Evolutionary conservation across 768 basidiomycete genomes (phyloP), one percentile per base, ranked within the genome.

Genomic region (Naganishia onofrii): DNA sequence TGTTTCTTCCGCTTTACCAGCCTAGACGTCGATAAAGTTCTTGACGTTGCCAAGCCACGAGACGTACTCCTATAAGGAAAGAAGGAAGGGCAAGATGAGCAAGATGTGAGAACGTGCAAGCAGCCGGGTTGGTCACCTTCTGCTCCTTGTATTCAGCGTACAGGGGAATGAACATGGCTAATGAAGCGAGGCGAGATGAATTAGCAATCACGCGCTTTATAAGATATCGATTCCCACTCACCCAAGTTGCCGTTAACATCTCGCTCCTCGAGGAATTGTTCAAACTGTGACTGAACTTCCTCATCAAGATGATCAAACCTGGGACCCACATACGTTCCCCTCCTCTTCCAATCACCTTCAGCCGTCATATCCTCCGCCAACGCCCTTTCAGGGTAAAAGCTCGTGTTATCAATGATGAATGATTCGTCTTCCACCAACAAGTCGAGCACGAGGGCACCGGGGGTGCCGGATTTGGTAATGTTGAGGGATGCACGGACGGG

Each of bases 251-350:
- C 89, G 79, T 92, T 87, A 75, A 99, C 85, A 9, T 93, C 94
- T 66, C 95, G 89, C 83, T 97, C 94, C 73, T 87, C 85, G 68
- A 99, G 82, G 86, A 85, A 98, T 78, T 86, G 86, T 77, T 95
- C 92, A 78, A 98, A 93, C 80, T 92, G 90, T 74, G 93, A 89
- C 82, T 98, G 95, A 21, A 99, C 87, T 1, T 82, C 79, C 52
- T 88, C 85, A 77, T 98, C 95, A 53, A 98, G 88, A 57, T 92
- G 90, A 70, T 93, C 91, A 76, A 96, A 98, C 87, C 91, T 88
- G 64, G 94, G 95, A 0, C 95, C 95, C 78, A 95, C 88, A 84
- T 96, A 98, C 73, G 90, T 83, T 1, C 90, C 92, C 23, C 93
- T 87, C 56, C 94, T 87, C 79, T 89, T 90, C 92, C 91, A 97